A percentile compares a stretch with the other conserved stretches of the same genome.
phyloP scores from a whole-genome alignment of 2,329 filamentous ascomycete genomes.

The Graphilbum sp. region DNA sequence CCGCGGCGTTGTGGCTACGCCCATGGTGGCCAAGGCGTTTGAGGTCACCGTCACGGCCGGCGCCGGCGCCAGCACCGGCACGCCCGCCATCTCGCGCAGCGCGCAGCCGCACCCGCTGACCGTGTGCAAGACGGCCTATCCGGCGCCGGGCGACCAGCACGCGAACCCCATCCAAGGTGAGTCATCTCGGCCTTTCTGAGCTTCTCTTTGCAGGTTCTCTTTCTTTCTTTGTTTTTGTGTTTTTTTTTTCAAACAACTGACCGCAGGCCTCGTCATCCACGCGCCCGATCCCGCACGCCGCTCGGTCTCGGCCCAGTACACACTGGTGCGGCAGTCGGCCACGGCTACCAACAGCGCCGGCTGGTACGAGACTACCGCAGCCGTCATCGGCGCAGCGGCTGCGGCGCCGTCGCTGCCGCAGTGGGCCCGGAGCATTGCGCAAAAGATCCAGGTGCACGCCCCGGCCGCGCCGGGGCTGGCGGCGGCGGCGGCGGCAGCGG shows the following conservation, averaged over 20 bases:
- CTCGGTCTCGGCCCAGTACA: slow-evolving; percentile 22
- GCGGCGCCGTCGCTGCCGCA: slow-evolving; percentile 14
- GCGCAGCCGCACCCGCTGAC: slow-evolving; percentile 20
- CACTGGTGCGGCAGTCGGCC: slow-evolving; percentile 34
- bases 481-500: slow-evolving; percentile 6
- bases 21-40: slow-evolving; percentile 31
- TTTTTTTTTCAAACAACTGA: too few relatives aligned
- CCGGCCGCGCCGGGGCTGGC: slow-evolving; percentile 7
- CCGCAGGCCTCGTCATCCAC: slow-evolving; percentile 20
- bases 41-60: slow-evolving; percentile 25
- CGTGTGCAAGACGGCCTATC: slow-evolving; percentile 31
- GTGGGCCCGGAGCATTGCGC: slow-evolving; percentile 31
- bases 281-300: slow-evolving; percentile 14
- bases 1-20: slow-evolving; percentile 38
- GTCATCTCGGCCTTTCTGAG: slow-evolving; percentile 10
- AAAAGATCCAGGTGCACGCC: slow-evolving; percentile 21
- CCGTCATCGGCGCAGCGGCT: slow-evolving; percentile 12
- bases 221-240: too few relatives aligned
- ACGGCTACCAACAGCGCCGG: slow-evolving; percentile 29
- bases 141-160: slow-evolving; percentile 6
- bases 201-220: not conserved
- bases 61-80: slow-evolving; percentile 1
- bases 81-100: not conserved
- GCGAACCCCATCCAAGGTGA: slow-evolving; percentile 31
- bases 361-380: slow-evolving; percentile 31